These are phyloP conservation scores for Cladosporium sp. DNA, from an alignment of 2,329 filamentous ascomycete species.

Conservation along the genomic window DNA sequence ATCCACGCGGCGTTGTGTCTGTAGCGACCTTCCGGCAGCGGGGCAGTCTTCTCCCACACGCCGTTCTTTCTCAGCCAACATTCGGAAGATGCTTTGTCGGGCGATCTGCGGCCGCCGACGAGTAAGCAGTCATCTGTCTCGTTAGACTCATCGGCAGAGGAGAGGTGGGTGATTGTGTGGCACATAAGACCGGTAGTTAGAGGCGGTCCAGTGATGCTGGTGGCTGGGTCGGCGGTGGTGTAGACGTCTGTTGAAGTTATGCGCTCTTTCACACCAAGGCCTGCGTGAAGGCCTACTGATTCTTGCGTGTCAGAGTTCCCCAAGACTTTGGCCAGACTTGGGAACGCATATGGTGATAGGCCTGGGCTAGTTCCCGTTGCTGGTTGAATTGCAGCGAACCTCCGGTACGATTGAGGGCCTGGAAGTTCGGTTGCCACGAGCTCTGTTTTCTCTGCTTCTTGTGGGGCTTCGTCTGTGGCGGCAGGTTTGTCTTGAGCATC, in stretches of 20 bases:
- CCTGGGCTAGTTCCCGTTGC: not conserved
- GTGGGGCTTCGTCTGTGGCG: no score
- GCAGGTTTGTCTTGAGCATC: no score
- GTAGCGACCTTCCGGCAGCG: constrained; percentile 67
- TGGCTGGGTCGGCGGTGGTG: constrained; percentile 15
- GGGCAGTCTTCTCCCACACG: constrained; percentile 59
- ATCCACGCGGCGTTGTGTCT: constrained; percentile 61
- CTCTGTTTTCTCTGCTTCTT: no score
- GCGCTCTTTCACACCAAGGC: constrained; percentile 45
- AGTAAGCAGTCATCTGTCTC: constrained; percentile 55
- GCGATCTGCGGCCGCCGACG: constrained; percentile 73
- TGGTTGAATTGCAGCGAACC: constrained; percentile 33
- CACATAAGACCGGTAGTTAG: constrained; percentile 54
- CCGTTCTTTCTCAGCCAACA: constrained; percentile 67
- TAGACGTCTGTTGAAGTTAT: constrained; percentile 44
- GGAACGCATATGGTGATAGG: constrained; percentile 24
- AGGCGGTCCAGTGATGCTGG: constrained; percentile 22
- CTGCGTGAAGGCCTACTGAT: constrained; percentile 39
- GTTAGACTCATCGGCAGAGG: constrained; percentile 44
- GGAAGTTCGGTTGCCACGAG: constrained; percentile 15
- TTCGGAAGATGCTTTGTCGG: constrained; percentile 62
- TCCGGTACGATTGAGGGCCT: constrained; percentile 25
- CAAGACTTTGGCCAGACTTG: constrained; percentile 6
- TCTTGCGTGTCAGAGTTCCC: constrained; percentile 23
- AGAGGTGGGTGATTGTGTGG: constrained; percentile 59